Evolutionary conservation across 768 basidiomycete genomes (phyloP).

Genomic region (Suillus subluteus): DNA sequence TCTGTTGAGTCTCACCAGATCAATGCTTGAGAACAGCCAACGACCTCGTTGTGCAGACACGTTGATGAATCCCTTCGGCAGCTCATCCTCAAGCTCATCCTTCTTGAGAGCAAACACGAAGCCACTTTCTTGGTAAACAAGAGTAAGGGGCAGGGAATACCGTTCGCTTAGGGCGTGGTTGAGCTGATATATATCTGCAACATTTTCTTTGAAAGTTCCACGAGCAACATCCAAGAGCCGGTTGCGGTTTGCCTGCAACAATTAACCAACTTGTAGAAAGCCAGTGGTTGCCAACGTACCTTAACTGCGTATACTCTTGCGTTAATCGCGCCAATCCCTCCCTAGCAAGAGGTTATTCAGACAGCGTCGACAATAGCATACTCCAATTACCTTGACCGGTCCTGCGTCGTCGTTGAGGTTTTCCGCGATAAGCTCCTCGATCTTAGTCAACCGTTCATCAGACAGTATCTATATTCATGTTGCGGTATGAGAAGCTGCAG

Average conservation of each 20-base stretch:
- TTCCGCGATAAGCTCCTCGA: slow-evolving; percentile 59
- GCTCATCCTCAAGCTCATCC: slow-evolving; percentile 46
- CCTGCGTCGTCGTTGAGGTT: slow-evolving; percentile 76
- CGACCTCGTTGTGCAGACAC: slow-evolving; percentile 66
- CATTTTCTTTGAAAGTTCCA: slow-evolving; percentile 92
- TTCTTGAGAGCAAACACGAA: slow-evolving; percentile 78
- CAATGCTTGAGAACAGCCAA: slow-evolving; percentile 78
- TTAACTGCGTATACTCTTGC: slow-evolving; percentile 90
- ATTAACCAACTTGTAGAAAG: neutral
- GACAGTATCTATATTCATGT: slow-evolving; percentile 59
- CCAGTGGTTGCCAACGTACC: slow-evolving; percentile 30
- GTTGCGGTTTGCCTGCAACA: slow-evolving; percentile 68
- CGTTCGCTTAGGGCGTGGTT: slow-evolving; percentile 60
- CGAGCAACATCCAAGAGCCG: slow-evolving; percentile 91
- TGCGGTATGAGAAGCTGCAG: neutral
- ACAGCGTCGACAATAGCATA: neutral
- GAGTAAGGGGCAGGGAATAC: slow-evolving; percentile 64
- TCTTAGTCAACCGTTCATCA: slow-evolving; percentile 69
- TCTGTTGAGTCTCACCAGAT: slow-evolving; percentile 57
- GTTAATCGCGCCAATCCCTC: slow-evolving; percentile 74
- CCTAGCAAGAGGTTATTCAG: slow-evolving; percentile 41
- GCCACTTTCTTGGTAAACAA: slow-evolving; percentile 73
- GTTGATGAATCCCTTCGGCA: slow-evolving; percentile 77
- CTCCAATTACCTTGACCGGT: slow-evolving; percentile 55
- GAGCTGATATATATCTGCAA: slow-evolving; percentile 82